phyloP scores from a whole-genome alignment of 2,329 filamentous ascomycete species.

The Xylariaceae sp. region DNA sequence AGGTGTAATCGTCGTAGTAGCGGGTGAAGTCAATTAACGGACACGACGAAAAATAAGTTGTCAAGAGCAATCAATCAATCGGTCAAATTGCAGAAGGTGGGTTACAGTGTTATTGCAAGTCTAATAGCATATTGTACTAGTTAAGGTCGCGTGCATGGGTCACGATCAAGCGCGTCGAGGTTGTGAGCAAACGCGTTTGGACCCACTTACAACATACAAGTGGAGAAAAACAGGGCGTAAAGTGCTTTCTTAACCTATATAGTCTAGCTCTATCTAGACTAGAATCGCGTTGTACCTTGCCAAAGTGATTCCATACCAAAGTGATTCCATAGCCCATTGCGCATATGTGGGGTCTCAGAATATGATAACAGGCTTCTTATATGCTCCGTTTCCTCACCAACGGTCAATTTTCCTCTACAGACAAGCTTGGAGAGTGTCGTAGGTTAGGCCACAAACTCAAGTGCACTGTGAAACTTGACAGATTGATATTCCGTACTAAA shows the following conservation, averaged over 20 bases:
- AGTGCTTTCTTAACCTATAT: slow-evolving; percentile 6
- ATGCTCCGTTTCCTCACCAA: slow-evolving; percentile 12
- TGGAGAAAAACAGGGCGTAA: slow-evolving; percentile 15
- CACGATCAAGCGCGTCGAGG: slow-evolving; percentile 5
- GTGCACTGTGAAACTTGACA: too few species aligned
- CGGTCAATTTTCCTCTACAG: not conserved
- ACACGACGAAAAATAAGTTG: too few species aligned
- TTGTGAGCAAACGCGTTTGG: slow-evolving; percentile 1
- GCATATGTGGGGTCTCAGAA: slow-evolving; percentile 2
- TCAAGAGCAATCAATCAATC: too few species aligned
- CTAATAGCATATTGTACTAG: too few species aligned
- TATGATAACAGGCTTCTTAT: slow-evolving; percentile 1
- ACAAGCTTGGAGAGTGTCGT: not conserved
- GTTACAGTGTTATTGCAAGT: not conserved
- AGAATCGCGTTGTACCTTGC: too few species aligned
- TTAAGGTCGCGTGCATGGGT: not conserved
- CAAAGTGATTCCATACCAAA: too few species aligned
- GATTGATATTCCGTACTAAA: not conserved
- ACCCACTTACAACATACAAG: slow-evolving; percentile 12
- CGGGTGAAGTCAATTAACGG: too few species aligned
- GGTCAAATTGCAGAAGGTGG: too few species aligned
- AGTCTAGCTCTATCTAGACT: too few species aligned
- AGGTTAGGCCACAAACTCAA: not conserved
- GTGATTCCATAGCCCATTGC: too few species aligned
- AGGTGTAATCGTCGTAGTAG: too few species aligned